phyloP scores from a whole-genome alignment of 768 basidiomycete species.

The Leccinum sublutescens region DNA sequence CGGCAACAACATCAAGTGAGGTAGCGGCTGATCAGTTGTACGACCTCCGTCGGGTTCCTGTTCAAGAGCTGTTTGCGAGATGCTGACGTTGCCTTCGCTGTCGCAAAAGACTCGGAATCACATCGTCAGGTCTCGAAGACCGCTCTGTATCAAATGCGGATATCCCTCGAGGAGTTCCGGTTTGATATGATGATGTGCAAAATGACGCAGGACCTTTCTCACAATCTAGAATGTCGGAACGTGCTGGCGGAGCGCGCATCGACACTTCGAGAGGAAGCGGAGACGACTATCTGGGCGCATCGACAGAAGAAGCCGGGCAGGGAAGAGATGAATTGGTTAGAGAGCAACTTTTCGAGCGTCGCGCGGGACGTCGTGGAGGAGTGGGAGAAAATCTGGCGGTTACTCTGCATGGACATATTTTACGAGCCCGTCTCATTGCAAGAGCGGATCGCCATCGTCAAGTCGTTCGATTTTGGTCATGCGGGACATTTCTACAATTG shows the following conservation, averaged over 20 bases:
- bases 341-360: slow-evolving; percentile 38
- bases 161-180: slow-evolving; percentile 48
- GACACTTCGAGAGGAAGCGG: slow-evolving; percentile 10
- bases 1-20: no score
- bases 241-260: slow-evolving; percentile 22
- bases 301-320: slow-evolving; percentile 24
- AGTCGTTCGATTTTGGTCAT: slow-evolving; percentile 50
- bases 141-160: slow-evolving; percentile 42
- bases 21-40: slow-evolving; percentile 43
- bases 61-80: slow-evolving; percentile 47
- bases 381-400: slow-evolving; percentile 43
- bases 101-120: slow-evolving; percentile 49
- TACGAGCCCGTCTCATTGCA: slow-evolving; percentile 53
- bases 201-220: slow-evolving; percentile 14
- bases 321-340: slow-evolving; percentile 40
- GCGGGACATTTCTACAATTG: slow-evolving; percentile 51
- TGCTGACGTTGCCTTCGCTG: slow-evolving; percentile 41
- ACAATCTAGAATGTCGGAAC: slow-evolving; percentile 15
- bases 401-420: slow-evolving; percentile 42
- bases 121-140: slow-evolving; percentile 53
- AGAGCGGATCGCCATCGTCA: slow-evolving; percentile 51
- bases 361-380: slow-evolving; percentile 42
- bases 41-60: slow-evolving; percentile 44
- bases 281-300: slow-evolving; percentile 6
- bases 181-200: slow-evolving; percentile 42